A percentile compares a stretch with the other conserved stretches of the same genome.
Evolutionary conservation across 192 early-diverging fungal species (phyloP).

Genomic region (Neocallimastix lanati): DNA sequence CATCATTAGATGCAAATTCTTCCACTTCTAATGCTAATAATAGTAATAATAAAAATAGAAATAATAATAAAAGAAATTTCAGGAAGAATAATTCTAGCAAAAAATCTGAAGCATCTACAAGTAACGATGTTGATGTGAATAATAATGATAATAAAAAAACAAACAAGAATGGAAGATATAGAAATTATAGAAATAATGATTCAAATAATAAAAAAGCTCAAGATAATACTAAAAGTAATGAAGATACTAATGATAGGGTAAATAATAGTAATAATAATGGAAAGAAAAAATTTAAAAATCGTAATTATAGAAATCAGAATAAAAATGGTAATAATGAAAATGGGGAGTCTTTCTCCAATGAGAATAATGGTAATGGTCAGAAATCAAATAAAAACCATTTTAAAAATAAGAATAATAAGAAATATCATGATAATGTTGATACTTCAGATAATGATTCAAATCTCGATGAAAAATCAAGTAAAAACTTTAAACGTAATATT

Average conservation of each 20-base stretch:
- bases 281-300: not conserved
- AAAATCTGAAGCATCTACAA: too few relatives aligned
- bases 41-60: too few relatives aligned
- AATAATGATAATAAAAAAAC: too few relatives aligned
- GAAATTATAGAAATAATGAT: not conserved
- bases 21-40: too few relatives aligned
- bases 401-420: not conserved
- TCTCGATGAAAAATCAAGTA: not conserved
- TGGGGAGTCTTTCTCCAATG: not conserved
- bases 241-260: too few relatives aligned
- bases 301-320: not conserved
- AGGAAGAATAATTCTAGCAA: too few relatives aligned
- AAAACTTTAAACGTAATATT: not conserved
- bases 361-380: not conserved
- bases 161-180: not conserved
- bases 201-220: not conserved
- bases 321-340: too few relatives aligned
- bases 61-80: too few relatives aligned
- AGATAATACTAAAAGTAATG: not conserved
- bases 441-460: not conserved
- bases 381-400: not conserved
- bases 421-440: not conserved
- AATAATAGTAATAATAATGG: not conserved
- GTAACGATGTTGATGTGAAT: too few relatives aligned
- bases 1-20: too few relatives aligned